Evolutionary conservation across 1,284 basidiomycete genomes (phyloP), one percentile per base, ranked within the genome.

Genomic region (Marasmius tenuissimus): DNA sequence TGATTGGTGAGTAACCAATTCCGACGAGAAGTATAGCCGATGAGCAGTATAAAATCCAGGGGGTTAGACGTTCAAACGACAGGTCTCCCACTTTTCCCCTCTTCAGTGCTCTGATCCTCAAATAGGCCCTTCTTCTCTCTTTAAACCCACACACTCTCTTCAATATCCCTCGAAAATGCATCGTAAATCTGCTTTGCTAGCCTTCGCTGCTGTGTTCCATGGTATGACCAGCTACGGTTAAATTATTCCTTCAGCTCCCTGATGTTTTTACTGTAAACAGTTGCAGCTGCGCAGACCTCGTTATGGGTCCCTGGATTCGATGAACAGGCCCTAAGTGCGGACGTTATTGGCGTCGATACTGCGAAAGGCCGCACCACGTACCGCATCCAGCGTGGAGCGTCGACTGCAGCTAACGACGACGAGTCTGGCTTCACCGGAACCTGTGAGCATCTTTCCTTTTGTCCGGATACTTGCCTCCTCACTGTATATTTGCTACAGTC

Each of bases 221-320:
- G 35, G 52, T 54, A 37, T 16, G 50, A 10, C 16, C 16, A 47
- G 16, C 16, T 20, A 16, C 20, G 16, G 9, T 47, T n/a, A 47
- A n/a, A 47, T n/a, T 8, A 3, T 20, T 8, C n/a, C 8, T 18
- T 8, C 16, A 47, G 16, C 9, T 39, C 27, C 34, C 40, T 4
- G 22, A 27, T 63, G 42, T 12, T 42, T 16, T 58, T 37, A 16
- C 11, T 58, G 38, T 56, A 35, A 42, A 10, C 20, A 66, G 66
- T 58, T 60, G 61, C 64, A 37, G 42, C 57, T 40, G 70, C 69
- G 16, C 66, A 70, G 58, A 72, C 73, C 0, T 78, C 81, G 14
- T 67, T 82, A 42, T 80, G 75, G 63, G 72, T 83, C 55, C 81
- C 80, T 4, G 80, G 73, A 35, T 79, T 81, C 55, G 78, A 82